These are phyloP conservation scores for Gossypium herbaceum DNA, from an alignment of 345 rosid species.

Conservation along the genomic window DNA sequence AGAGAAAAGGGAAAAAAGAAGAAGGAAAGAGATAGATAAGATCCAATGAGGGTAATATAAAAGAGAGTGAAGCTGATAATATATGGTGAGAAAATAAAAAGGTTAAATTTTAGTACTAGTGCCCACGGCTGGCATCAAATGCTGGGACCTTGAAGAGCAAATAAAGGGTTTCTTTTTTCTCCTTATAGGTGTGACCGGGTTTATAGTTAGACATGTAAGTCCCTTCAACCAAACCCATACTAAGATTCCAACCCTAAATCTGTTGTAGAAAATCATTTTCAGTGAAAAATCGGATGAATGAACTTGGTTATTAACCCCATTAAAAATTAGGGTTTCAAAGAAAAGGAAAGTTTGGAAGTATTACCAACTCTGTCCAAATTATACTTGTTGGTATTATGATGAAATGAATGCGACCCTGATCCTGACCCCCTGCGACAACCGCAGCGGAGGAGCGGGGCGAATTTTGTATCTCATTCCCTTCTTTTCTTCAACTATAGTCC, in stretches of 20 bases:
- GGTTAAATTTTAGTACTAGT: background rate
- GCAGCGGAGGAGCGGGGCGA: slow-evolving; percentile 45
- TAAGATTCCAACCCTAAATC: background rate
- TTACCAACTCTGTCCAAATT: slow-evolving; percentile 1
- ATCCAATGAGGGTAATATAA: slow-evolving; percentile 16
- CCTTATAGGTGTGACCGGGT: slow-evolving; percentile 12
- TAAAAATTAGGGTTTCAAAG: slow-evolving; percentile 23
- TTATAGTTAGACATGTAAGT: slow-evolving; percentile 2
- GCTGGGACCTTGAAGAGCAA: slow-evolving; percentile 41
- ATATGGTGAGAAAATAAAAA: slow-evolving; percentile 11
- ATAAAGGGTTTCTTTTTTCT: slow-evolving; percentile 1
- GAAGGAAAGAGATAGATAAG: slow-evolving; percentile 9
- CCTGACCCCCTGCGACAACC: slow-evolving; percentile 25
- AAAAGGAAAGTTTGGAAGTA: slow-evolving; percentile 14
- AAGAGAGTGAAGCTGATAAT: slow-evolving; percentile 3
- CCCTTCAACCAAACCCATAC: background rate
- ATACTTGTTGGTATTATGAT: slow-evolving; percentile 15
- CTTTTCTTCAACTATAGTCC: background rate
- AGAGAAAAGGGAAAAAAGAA: background rate
- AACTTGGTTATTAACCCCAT: background rate
- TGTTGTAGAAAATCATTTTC: background rate
- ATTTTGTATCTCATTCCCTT: no score
- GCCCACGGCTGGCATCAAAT: slow-evolving; percentile 34
- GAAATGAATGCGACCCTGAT: slow-evolving; percentile 22
- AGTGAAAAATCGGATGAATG: background rate